These are phyloP conservation scores for Aureobasidium vineae DNA, from an alignment of 2,329 filamentous ascomycete genomes.

Conservation along the genomic window DNA sequence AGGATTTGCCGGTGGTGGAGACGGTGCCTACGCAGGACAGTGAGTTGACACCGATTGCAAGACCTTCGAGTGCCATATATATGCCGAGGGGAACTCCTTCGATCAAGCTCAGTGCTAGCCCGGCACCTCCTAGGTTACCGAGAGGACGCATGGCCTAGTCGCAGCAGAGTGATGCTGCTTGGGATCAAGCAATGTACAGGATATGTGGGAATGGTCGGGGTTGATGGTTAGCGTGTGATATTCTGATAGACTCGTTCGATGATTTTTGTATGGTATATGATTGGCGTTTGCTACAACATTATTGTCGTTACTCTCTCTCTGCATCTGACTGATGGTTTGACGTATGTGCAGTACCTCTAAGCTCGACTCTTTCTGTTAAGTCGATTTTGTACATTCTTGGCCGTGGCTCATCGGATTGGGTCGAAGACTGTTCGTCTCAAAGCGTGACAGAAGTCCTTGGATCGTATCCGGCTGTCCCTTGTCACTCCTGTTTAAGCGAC, in stretches of 20 bases:
- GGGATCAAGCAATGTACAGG: background rate
- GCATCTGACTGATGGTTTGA: background rate
- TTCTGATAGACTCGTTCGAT: background rate
- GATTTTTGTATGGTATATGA: background rate
- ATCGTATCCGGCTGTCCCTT: no score
- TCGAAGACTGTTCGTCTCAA: background rate
- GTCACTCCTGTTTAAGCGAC: background rate
- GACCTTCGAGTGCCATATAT: background rate
- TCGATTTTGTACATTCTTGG: background rate
- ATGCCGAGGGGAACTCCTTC: background rate
- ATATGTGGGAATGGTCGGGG: background rate
- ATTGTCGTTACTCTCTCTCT: background rate
- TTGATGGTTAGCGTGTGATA: background rate
- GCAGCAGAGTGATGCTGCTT: background rate
- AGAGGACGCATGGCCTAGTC: slow-evolving; percentile 19
- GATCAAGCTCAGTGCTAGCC: background rate
- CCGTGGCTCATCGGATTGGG: background rate
- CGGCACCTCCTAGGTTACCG: slow-evolving; percentile 14
- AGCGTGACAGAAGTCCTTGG: no score
- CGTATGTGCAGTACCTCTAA: background rate
- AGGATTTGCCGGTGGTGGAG: slow-evolving; percentile 12
- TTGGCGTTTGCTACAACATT: background rate
- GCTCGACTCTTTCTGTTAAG: background rate
- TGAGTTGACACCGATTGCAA: slow-evolving; percentile 21
- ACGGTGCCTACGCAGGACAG: slow-evolving; percentile 1